Evolutionary conservation across 1,284 basidiomycete genomes (phyloP), one percentile per base, ranked within the genome.

Genomic region (Irpex rosettiformis): DNA sequence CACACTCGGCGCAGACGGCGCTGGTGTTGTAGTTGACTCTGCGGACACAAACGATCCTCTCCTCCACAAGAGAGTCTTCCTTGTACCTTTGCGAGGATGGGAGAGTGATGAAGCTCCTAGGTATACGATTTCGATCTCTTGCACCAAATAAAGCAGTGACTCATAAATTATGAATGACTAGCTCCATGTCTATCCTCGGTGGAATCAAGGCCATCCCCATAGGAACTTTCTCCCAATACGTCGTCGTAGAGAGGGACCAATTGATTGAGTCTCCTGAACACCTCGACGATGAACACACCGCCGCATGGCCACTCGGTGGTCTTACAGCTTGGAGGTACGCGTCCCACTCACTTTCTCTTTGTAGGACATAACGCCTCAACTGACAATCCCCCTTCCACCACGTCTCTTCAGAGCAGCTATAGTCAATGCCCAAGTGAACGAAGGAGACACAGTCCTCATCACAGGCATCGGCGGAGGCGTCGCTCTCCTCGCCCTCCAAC

Each of bases 401-500:
- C 33, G 6, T 7, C 33, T 6, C 33, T 37, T 16, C 33, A 37
- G 91, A 67, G 89, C 91, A 1, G 77, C 84, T 1, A 77, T 88
- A 42, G 81, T 92, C 37, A 87, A 93, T 65, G 93, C 82, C 0
- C 70, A 77, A 3, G 81, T 93, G 4, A 62, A 80, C 55, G 68
- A 74, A 6, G 90, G 86, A 3, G 84, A 94, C 49, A 89, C 86
- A 58, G 77, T 95, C 30, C 81, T 95, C 37, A 88, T 95, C 57
- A 91, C 89, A 1, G 89, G 89, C 13, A 83, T 88, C 42, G 88
- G 87, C n/a, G 87, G 93, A 10, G 93, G 93, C 5, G 93, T 95
- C 27, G 93, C 93, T 0, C 76, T 95, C 22, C 67, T 85, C 37
- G 88, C 91, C 0, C 72, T 94, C 55, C 93, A 94, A 69, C 73